These are phyloP conservation scores for Aspergillus sp. DNA, from an alignment of 2,329 filamentous ascomycete species.

Conservation along the genomic window DNA sequence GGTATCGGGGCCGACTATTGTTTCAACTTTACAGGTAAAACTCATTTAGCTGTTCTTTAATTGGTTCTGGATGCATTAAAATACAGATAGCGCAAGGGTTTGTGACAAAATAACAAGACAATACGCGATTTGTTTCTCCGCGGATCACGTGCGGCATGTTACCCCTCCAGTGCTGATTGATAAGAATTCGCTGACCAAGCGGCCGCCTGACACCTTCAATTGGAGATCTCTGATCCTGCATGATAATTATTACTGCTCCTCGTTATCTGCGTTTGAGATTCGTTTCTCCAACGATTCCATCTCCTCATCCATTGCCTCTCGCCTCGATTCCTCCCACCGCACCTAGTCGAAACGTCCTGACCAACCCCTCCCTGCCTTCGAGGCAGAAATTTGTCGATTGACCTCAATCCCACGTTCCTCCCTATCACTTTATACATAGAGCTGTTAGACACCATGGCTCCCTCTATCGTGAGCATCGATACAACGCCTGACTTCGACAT, in stretches of 20 bases:
- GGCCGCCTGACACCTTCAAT: neutral
- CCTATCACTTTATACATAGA: neutral
- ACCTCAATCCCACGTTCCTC: neutral
- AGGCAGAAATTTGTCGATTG: neutral
- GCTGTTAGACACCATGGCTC: slow-evolving; percentile 12
- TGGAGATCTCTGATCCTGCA: neutral
- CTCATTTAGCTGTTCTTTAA: neutral
- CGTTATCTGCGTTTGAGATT: neutral
- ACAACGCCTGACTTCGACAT: slow-evolving; percentile 53
- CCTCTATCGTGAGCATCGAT: slow-evolving; percentile 48
- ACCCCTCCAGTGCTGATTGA: slow-evolving; percentile 7
- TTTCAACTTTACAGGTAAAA: neutral
- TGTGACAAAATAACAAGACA: neutral
- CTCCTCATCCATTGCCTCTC: neutral
- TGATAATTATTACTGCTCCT: neutral
- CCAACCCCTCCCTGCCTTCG: neutral
- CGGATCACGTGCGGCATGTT: slow-evolving; percentile 2
- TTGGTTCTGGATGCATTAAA: neutral
- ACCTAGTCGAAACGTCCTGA: neutral
- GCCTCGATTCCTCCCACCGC: neutral
- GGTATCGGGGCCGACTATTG: neutral
- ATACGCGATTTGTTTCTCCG: slow-evolving; percentile 5
- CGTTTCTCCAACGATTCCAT: neutral
- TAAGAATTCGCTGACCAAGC: slow-evolving; percentile 9
- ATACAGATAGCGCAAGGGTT: neutral